phyloP scores from a whole-genome alignment of 495 filamentous ascomycete genomes.

The Podospora tetraspora region DNA sequence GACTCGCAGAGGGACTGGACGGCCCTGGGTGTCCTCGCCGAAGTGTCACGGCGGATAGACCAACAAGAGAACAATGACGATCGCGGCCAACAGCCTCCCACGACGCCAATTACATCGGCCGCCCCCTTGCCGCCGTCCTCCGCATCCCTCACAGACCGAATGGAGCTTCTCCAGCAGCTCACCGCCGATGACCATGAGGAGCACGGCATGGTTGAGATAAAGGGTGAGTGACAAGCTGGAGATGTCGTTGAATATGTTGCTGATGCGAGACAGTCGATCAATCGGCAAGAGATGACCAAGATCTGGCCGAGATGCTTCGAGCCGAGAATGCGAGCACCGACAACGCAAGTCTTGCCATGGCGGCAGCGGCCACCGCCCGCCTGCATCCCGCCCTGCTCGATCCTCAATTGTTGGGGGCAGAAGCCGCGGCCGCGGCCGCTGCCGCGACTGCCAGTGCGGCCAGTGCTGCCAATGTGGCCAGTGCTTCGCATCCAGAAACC shows the following conservation, averaged over 20 bases:
- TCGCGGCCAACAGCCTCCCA: constrained; percentile 18
- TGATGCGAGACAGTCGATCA: neutral
- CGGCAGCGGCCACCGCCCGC: constrained; percentile 46
- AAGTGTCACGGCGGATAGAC: constrained; percentile 69
- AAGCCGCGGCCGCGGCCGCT: constrained; percentile 27
- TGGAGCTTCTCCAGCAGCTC: constrained; percentile 48
- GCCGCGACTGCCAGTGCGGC: constrained; percentile 23
- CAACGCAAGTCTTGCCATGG: constrained; percentile 37
- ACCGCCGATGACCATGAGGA: constrained; percentile 38
- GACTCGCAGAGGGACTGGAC: constrained; percentile 48
- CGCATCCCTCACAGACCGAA: constrained; percentile 27
- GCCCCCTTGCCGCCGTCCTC: neutral
- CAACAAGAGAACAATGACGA: constrained; percentile 48
- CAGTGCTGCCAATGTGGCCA: neutral
- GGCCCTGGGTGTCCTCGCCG: constrained; percentile 72
- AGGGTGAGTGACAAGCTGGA: constrained; percentile 25
- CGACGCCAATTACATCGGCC: neutral
- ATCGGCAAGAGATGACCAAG: constrained; percentile 16
- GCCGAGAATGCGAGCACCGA: constrained; percentile 26
- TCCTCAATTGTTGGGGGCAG: constrained; percentile 41
- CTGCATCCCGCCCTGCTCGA: constrained; percentile 45
- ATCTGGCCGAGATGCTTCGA: constrained; percentile 34
- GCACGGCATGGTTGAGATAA: constrained; percentile 28
- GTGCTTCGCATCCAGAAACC: neutral
- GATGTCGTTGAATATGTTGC: neutral